Evolutionary conservation across 1,284 basidiomycete genomes (phyloP), one percentile per base, ranked within the genome.

Genomic region (Sphagnurus paluster): DNA sequence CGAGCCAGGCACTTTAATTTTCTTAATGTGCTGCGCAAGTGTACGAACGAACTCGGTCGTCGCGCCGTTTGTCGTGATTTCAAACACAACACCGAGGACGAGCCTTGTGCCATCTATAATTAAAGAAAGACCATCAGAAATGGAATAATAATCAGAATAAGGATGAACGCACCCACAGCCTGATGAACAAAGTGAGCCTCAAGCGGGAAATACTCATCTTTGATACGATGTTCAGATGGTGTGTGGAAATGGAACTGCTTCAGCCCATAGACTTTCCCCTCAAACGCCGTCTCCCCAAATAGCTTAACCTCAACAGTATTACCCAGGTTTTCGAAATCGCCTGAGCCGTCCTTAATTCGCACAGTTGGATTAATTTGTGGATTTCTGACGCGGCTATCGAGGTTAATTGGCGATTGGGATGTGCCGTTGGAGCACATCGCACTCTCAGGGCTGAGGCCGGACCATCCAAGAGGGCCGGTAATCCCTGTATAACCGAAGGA

Each of bases 241-340:
- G 51, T 47, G 23, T 53, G 51, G 33, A 50, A 53, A 23, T 53
- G 51, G 35, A 50, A 50, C 11, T 47, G 51, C 1, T 7, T 3
- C 10, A 53, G 39, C n/a, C 30, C 13, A 14, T 50, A 53, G 2
- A 11, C 3, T 19, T 37, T 14, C n/a, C 13, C n/a, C 1, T 30
- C 38, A 11, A 38, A 19, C 2, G 6, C 13, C 1, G 44, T 35
- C 2, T 10, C 39, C 5, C 50, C 50, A 26, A 21, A n/a, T 9
- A 46, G 28, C n/a, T 8, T 5, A 6, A 39, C 44, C 30, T 28
- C 9, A 34, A 52, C 32, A 21, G 50, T 49, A 14, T 37, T 30
- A 0, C 47, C 50, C 2, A 33, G 29, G 28, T 52, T 45, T 7
- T 39, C 32, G 19, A 52, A 26, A 10, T 35, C n/a, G n/a, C n/a